A percentile compares a stretch with the other conserved stretches of the same genome.
phyloP scores from a whole-genome alignment of 1,284 basidiomycete species.

The Ganoderma multipileum region DNA sequence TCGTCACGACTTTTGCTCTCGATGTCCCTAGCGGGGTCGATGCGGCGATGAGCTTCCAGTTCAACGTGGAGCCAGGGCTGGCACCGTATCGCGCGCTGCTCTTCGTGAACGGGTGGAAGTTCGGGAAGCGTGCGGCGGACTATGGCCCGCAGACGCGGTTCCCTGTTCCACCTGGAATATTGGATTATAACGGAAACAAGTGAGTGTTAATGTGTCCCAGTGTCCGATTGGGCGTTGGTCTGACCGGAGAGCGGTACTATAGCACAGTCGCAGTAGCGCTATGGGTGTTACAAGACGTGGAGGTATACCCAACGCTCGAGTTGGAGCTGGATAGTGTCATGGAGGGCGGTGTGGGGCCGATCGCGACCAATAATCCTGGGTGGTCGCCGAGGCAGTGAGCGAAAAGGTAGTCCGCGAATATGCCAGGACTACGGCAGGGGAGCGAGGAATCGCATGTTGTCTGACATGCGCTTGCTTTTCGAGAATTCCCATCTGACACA shows the following conservation, averaged over 20 bases:
- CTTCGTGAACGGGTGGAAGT: conserved; percentile 87
- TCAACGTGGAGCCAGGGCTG: conserved; percentile 54
- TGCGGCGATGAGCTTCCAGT: conserved; percentile 71
- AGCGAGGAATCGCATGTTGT: not conserved
- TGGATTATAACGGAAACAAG: conserved; percentile 76
- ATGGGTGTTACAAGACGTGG: conserved; percentile 65
- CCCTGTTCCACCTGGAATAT: conserved; percentile 79
- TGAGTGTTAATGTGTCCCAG: conserved; percentile 43
- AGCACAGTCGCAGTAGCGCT: conserved; percentile 77
- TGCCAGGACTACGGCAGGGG: not conserved
- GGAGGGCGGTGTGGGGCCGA: conserved; percentile 68
- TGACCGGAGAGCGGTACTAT: not conserved
- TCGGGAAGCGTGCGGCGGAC: conserved; percentile 63
- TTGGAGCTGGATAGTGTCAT: conserved; percentile 63
- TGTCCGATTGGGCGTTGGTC: not conserved
- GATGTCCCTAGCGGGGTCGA: conserved; percentile 64
- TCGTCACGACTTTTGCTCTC: conserved; percentile 74
- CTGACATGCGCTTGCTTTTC: not conserved
- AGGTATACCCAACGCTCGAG: conserved; percentile 58
- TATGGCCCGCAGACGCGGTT: conserved; percentile 74
- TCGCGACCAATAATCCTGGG: conserved; percentile 63
- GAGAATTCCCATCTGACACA: too few species aligned
- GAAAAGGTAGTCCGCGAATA: not conserved
- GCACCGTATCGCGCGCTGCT: conserved; percentile 70
- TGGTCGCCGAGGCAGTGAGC: conserved; percentile 44